Percentiles rank a stretch among this genome's conserved stretches.
Conservation (phyloP, 441 rosid species). For the Euphorbia schlechtendalii region DNA sequence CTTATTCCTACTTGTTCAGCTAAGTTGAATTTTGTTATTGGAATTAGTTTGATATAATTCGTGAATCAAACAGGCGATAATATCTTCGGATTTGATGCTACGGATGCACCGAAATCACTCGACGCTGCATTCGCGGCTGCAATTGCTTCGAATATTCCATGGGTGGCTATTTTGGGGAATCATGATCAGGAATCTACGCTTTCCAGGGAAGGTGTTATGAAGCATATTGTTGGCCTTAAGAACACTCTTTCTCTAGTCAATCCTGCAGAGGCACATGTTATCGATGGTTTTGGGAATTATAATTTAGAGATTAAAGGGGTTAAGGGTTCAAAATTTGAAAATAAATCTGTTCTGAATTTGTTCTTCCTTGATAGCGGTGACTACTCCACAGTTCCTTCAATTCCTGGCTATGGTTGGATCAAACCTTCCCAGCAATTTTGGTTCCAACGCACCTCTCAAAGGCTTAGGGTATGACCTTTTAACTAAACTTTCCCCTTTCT, state of each 20-base stretch:
- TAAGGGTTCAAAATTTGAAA: conserved; percentile 49
- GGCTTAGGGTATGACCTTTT: conserved; percentile 41
- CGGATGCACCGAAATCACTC: conserved; percentile 52
- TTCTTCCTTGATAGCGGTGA: conserved; percentile 75
- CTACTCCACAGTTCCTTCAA: conserved; percentile 43
- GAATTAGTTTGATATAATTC: background rate
- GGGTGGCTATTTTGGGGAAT: conserved; percentile 79
- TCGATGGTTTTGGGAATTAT: conserved; percentile 87
- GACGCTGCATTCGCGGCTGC: conserved; percentile 69
- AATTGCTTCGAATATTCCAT: conserved; percentile 57
- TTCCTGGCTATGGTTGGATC: conserved; percentile 75
- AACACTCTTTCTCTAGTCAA: conserved; percentile 58
- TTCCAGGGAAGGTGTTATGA: conserved; percentile 66
- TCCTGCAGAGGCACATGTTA: conserved; percentile 39
- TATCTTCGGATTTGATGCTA: conserved; percentile 49
- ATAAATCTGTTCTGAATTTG: conserved; percentile 70
- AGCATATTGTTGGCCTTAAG: conserved; percentile 47
- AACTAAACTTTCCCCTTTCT: too few species aligned
- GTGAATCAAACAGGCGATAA: conserved; percentile 47
- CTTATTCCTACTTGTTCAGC: background rate
- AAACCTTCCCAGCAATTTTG: conserved; percentile 69
- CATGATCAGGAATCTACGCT: conserved; percentile 76
- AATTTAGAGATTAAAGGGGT: conserved; percentile 63
- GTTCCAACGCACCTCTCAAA: conserved; percentile 62
- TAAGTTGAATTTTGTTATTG: background rate